Percentiles rank a stretch among this genome's conserved stretches.
Evolutionary conservation across 345 rosid species (phyloP).

Genomic region (Viola odorata): DNA sequence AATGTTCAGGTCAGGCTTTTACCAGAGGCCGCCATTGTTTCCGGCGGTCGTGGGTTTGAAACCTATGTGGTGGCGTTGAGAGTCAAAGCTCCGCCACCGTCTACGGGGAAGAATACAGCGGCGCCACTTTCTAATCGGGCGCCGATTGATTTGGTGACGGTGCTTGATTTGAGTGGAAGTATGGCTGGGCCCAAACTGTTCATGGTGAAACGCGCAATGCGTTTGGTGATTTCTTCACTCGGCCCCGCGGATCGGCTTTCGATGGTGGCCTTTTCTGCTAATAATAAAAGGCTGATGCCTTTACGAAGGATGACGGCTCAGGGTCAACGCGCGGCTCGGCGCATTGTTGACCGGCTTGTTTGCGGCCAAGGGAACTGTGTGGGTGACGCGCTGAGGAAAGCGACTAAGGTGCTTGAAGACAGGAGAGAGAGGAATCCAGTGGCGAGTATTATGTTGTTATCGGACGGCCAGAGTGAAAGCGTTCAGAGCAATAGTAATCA

Average conservation of each 20-base stretch:
- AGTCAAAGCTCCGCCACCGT: conserved; percentile 28
- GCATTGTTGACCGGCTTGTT: conserved; percentile 53
- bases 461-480: conserved; percentile 52
- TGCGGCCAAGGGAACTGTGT: conserved; percentile 53
- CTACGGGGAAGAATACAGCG: conserved; percentile 1
- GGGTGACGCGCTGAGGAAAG: conserved; percentile 75
- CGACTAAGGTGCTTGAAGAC: conserved; percentile 78
- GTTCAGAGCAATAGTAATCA: conserved; percentile 19
- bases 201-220: conserved; percentile 33
- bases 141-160: conserved; percentile 28
- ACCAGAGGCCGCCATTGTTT: conserved; percentile 23
- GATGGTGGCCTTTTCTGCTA: conserved; percentile 18
- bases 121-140: conserved; percentile 29
- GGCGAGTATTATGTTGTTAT: conserved; percentile 51
- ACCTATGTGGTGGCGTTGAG: conserved; percentile 23
- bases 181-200: conserved; percentile 26
- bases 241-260: conserved; percentile 31
- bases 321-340: conserved; percentile 41
- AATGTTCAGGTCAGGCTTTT: conserved; percentile 24
- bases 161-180: conserved; percentile 26
- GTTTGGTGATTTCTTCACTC: conserved; percentile 23
- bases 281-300: conserved; percentile 19
- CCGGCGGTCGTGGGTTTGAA: conserved; percentile 22
- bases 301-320: conserved; percentile 25
- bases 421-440: conserved; percentile 69